Conservation (phyloP, 129 eudicot species). For the Gnaphalium uliginosum region DNA sequence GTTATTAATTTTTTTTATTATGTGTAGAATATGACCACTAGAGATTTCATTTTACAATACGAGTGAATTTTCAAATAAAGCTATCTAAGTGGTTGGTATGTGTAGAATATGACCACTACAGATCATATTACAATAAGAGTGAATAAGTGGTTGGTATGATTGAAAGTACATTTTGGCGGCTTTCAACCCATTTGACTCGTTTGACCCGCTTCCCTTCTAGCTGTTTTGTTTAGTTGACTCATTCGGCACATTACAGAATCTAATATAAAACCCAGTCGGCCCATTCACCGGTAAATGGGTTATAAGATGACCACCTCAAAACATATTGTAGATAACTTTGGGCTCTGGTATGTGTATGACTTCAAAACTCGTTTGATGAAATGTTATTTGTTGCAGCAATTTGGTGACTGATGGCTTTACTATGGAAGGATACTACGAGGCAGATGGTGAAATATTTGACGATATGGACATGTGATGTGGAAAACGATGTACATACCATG, state of each 20-base stretch:
- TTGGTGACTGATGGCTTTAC: conserved; percentile 65
- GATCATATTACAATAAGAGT: not conserved
- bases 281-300: not conserved
- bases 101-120: not conserved
- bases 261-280: not conserved
- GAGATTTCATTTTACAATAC: not conserved
- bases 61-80: not conserved
- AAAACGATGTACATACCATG: conserved; percentile 34
- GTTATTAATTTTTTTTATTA: not conserved
- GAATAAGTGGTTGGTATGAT: not conserved
- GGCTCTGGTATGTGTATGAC: not conserved
- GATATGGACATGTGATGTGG: conserved; percentile 77
- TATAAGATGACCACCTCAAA: not conserved
- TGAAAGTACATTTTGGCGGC: not conserved
- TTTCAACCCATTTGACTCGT: not conserved
- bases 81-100: not conserved
- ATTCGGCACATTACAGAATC: not conserved
- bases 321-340: not conserved
- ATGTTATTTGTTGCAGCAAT: conserved; percentile 48
- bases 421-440: conserved; percentile 50
- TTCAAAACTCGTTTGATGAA: not conserved
- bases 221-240: not conserved
- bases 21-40: not conserved
- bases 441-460: conserved; percentile 74
- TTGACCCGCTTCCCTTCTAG: not conserved